phyloP scores from a whole-genome alignment of 2,329 filamentous ascomycete species.

The Aspergillus transmontanensis region DNA sequence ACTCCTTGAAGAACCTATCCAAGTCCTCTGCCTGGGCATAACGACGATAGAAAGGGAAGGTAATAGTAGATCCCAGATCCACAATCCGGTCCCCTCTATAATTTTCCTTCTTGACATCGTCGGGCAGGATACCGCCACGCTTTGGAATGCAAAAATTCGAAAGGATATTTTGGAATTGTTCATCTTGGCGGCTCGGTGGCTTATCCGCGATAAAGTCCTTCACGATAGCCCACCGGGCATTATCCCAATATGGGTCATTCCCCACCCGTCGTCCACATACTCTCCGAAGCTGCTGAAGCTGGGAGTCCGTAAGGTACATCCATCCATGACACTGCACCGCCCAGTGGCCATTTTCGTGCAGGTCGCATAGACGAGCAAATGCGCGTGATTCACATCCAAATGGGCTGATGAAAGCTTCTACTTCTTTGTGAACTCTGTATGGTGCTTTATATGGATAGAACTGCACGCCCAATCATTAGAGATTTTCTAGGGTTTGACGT shows the following conservation, averaged over 20 bases:
- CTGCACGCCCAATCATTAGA: not conserved
- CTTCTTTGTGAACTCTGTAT: not conserved
- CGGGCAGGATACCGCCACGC: not conserved
- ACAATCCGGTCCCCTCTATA: not conserved
- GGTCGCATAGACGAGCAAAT: conserved; percentile 5
- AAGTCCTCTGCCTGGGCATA: no score
- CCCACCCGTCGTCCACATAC: not conserved
- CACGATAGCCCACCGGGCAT: conserved; percentile 5
- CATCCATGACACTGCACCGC: conserved; percentile 4
- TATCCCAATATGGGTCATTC: not conserved
- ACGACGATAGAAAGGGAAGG: not conserved
- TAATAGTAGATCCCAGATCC: conserved; percentile 2
- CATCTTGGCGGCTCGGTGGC: not conserved
- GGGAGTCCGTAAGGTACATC: conserved; percentile 1
- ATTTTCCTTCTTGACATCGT: conserved; percentile 1
- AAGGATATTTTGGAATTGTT: not conserved
- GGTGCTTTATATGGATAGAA: not conserved
- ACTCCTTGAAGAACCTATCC: no score
- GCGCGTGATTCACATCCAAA: conserved; percentile 2
- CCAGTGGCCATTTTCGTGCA: conserved; percentile 1
- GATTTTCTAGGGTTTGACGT: no score
- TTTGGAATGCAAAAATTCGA: not conserved
- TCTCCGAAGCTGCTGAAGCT: not conserved
- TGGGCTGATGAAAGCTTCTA: not conserved
- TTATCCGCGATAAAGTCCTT: conserved; percentile 4